These are phyloP conservation scores for Xylariaceae sp. DNA, from an alignment of 2,329 filamentous ascomycete genomes.

Conservation along the genomic window DNA sequence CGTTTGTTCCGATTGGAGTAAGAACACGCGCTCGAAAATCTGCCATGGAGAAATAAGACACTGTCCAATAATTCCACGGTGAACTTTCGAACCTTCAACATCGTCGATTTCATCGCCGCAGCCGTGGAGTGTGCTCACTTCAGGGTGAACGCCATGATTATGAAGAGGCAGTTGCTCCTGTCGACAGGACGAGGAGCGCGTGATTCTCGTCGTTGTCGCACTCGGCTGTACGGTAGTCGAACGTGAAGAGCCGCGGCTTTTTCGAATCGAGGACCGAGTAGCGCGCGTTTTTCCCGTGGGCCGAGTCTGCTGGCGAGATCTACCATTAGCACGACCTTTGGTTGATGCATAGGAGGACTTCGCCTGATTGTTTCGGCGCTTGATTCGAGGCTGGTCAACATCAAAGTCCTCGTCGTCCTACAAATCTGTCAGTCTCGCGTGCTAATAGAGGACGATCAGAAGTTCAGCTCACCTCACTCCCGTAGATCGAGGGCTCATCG, in stretches of 20 bases:
- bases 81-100: conserved; percentile 29
- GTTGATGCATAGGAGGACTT: conserved; percentile 13
- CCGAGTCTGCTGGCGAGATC: conserved; percentile 14
- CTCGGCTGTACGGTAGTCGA: conserved; percentile 9
- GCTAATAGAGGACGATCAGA: neutral
- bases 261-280: conserved; percentile 15
- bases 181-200: conserved; percentile 19
- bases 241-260: neutral
- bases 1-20: conserved; percentile 12
- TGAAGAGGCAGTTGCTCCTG: conserved; percentile 26
- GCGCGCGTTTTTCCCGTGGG: conserved; percentile 11
- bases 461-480: conserved; percentile 43
- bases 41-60: conserved; percentile 18
- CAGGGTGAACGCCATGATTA: conserved; percentile 26
- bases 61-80: conserved; percentile 14
- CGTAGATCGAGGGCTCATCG: conserved; percentile 52
- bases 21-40: conserved; percentile 22
- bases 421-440: conserved; percentile 15
- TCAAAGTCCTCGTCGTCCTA: conserved; percentile 25
- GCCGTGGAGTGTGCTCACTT: conserved; percentile 19
- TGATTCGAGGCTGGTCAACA: conserved; percentile 6
- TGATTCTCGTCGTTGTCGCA: conserved; percentile 14
- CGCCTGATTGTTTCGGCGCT: conserved; percentile 15
- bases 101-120: conserved; percentile 10
- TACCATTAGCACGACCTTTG: conserved; percentile 12